Evolutionary conservation across 202 grass and related monocot genomes (phyloP), one percentile per base, ranked within the genome.

Genomic region (Thinopyrum obtusiflorum): DNA sequence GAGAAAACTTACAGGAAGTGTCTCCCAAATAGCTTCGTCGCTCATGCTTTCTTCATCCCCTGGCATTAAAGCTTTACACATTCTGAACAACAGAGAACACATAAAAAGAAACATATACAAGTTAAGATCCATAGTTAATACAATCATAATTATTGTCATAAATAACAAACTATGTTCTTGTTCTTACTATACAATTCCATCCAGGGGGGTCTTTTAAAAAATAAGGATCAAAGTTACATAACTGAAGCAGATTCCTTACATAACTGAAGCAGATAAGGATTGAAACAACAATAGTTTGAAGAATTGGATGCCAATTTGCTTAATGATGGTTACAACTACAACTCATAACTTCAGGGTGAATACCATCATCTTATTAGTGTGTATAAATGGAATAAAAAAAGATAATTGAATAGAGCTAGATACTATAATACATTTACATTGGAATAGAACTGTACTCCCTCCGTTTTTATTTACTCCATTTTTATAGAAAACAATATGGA

Each of bases 11-110:
- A 98, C 97, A 81, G 93, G 93, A 87, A 98, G 92, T 13, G 93
- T 94, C 74, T 98, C 97, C 93, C 91, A 94, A 64, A 98, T 96
- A 78, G 90, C 90, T 88, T 99, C 97, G 27, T 92, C 93, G 7
- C 92, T 96, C 89, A 95, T 95, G 60, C 86, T 90, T 86, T 99
- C 97, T 94, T 96, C 97, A 79, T 99, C 97, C 82, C 93, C 93
- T 76, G 97, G 97, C 93, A 99, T 96, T 86, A 99, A 83, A 89
- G 97, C 88, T 88, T 87, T 92, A 87, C 93, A 99, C 93, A 99
- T 99, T 92, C 93, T 99, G 86, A 88, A 81, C 35, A 83, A 72
- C 7, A 35, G 24, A 68, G 83, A 90, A 39, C 8, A 2, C 13
- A 78, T 31, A 9, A 20, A 68, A 80, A 7, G 60, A 68, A 77